Evolutionary conservation across 164 flowering plant species (phyloP), one percentile per base, ranked within the genome.

Genomic region (Vitis rupestris): DNA sequence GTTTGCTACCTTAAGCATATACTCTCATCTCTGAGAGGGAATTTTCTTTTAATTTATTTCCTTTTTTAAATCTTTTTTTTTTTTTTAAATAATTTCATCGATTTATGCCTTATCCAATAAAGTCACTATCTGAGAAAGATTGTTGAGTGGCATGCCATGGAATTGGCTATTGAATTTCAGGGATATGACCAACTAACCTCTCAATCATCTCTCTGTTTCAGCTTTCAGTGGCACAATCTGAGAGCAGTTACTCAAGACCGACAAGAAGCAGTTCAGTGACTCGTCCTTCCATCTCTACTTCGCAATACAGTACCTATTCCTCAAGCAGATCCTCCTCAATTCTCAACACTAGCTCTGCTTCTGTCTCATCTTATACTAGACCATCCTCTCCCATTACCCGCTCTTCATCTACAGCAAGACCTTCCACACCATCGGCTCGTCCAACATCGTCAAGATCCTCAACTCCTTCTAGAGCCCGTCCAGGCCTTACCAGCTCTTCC

Each of bases 271-370:
- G 83, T 76, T 91, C 99, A 2, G 94, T 83, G 48, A 87, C 97
- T n/a, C 95, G 98, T 15, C 76, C 94, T 64, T 83, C 97, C 27
- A 61, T 86, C 67, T 83, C 95, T 64, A 76, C 77, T 54, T 71
- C 84, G 12, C 86, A 85, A 52, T 79, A 81, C 72, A 84, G 51
- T 52, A 66, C 79, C 27, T 82, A 80, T 70, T 81, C 89, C 47
- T 86, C 93, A 47, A 83, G 81, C 70, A 82, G 84, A 79, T 81
- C 88, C 48, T 61, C 86, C 61, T 76, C 88, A 54, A 77, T 91
- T 63, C 94, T 95, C 30, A 93, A 88, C 72, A 93, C 97, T 30
- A 95, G 99, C 81, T 89, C 97, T 2, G 88, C 89, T 53, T 95
- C 99, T 0, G 92, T 95, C 50, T 82, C 96, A 65, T 93, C 99